Conservation (phyloP, 352 stramenopile species). For the Phytophthora palmivora region DNA sequence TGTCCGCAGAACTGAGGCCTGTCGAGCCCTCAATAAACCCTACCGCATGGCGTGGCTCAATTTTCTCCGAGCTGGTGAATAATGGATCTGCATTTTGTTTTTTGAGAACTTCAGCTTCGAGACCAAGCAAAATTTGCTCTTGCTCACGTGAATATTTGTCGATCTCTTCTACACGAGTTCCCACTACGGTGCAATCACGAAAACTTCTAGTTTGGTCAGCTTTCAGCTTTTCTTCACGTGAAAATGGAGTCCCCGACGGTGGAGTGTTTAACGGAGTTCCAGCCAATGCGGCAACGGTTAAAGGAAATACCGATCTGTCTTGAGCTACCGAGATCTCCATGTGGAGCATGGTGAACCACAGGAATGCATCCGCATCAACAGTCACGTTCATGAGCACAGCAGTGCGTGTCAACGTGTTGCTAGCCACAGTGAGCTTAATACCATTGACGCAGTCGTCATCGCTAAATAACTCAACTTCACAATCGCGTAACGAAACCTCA, state of each 20-base stretch:
- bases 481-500: constrained; percentile 56
- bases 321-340: constrained; percentile 62
- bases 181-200: constrained; percentile 44
- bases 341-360: constrained; percentile 63
- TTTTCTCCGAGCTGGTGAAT: background rate
- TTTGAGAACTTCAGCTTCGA: constrained; percentile 20
- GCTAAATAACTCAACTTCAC: constrained; percentile 52
- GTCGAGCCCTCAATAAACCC: background rate
- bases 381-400: constrained; percentile 54
- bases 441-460: constrained; percentile 53
- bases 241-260: constrained; percentile 17
- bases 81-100: constrained; percentile 5
- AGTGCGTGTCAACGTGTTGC: constrained; percentile 9
- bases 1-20: constrained; percentile 19
- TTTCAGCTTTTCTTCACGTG: constrained; percentile 42
- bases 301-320: constrained; percentile 46
- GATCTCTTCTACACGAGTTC: constrained; percentile 48
- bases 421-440: constrained; percentile 49
- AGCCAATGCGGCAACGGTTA: constrained; percentile 34
- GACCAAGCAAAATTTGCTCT: constrained; percentile 14
- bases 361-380: constrained; percentile 52
- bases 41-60: background rate
- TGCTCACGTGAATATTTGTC: constrained; percentile 42
- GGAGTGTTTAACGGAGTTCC: constrained; percentile 22
- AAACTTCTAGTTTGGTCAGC: constrained; percentile 37